phyloP scores from a whole-genome alignment of 108 stramenopile species.

The Conticribra guillardii region DNA sequence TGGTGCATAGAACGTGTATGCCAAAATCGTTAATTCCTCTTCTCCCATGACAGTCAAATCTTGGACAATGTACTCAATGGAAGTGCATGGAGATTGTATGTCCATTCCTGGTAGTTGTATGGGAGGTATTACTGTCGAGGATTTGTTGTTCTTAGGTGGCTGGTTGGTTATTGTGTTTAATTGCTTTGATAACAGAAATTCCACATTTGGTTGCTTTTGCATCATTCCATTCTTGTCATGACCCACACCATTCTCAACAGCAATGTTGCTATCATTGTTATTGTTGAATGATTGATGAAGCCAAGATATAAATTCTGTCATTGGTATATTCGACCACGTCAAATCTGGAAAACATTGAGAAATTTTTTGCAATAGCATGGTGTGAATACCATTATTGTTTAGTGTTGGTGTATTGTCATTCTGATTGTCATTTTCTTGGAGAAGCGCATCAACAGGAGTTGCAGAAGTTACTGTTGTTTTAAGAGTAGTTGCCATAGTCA shows the following conservation, averaged over 20 bases:
- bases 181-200: no score
- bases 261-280: no score
- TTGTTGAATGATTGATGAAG: slow-evolving; percentile 2
- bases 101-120: slow-evolving; percentile 17
- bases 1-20: slow-evolving; percentile 3
- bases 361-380: neutral
- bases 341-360: slow-evolving; percentile 9
- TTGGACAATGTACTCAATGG: slow-evolving; percentile 7
- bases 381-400: neutral
- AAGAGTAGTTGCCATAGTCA: neutral
- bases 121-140: neutral
- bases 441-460: no score
- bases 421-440: no score
- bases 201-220: no score
- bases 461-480: neutral
- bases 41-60: slow-evolving; percentile 8
- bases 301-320: slow-evolving; percentile 22
- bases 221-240: no score
- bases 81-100: slow-evolving; percentile 12
- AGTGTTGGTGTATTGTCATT: no score
- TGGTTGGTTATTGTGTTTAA: no score
- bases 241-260: no score
- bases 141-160: no score
- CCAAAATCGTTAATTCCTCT: neutral
- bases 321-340: slow-evolving; percentile 25